Evolutionary conservation across 768 basidiomycete species (phyloP).

Genomic region (Suillus americanus): DNA sequence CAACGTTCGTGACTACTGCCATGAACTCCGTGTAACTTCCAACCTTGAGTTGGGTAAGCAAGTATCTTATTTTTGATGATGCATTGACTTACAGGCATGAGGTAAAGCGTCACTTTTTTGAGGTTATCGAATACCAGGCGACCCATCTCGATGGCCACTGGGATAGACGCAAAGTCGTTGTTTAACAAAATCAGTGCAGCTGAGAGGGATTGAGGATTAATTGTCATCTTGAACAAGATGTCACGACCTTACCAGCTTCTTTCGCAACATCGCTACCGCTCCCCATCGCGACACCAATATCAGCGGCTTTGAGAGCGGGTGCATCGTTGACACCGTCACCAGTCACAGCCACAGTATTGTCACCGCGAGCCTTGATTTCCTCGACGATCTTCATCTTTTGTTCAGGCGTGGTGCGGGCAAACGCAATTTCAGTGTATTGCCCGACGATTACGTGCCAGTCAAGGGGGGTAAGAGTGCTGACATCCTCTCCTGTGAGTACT

Average conservation of each 20-base stretch:
- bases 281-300: constrained; percentile 57
- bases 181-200: constrained; percentile 53
- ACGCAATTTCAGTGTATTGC: constrained; percentile 44
- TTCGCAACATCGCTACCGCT: constrained; percentile 52
- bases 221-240: not conserved
- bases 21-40: constrained; percentile 62
- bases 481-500: constrained; percentile 45
- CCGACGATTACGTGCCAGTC: constrained; percentile 43
- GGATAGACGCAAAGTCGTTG: constrained; percentile 60
- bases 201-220: constrained; percentile 9
- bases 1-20: constrained; percentile 53
- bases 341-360: constrained; percentile 50
- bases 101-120: constrained; percentile 48
- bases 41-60: constrained; percentile 28
- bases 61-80: constrained; percentile 2
- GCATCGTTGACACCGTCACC: constrained; percentile 62
- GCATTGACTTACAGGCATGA: constrained; percentile 38
- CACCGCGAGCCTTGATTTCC: constrained; percentile 46
- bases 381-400: constrained; percentile 60
- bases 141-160: constrained; percentile 57
- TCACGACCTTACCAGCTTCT: constrained; percentile 44
- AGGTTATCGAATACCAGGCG: constrained; percentile 60
- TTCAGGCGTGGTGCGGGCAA: constrained; percentile 55
- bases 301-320: constrained; percentile 49
- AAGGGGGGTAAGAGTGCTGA: constrained; percentile 32